Conservation (phyloP, 2,329 filamentous ascomycete genomes). For the Penicillium sp. region DNA sequence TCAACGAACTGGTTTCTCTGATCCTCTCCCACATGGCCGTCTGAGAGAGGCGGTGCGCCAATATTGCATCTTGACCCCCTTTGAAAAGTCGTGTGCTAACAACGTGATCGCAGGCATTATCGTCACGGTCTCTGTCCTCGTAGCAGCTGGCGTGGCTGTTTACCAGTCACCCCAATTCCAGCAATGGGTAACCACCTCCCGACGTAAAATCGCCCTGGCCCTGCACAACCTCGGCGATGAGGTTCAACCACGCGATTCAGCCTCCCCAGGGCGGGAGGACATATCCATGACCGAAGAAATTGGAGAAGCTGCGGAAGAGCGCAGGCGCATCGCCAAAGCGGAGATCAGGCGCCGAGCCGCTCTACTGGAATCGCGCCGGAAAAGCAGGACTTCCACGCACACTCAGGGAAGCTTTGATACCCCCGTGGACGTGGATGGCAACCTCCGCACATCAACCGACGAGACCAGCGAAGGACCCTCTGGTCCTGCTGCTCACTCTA, state of each 20-base stretch:
- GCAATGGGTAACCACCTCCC: conserved; percentile 56
- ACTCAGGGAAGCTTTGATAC: conserved; percentile 37
- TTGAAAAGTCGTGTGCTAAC: conserved; percentile 1
- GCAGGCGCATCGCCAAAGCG: conserved; percentile 39
- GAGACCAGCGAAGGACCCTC: conserved; percentile 7
- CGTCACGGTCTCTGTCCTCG: conserved; percentile 55
- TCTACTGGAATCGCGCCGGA: conserved; percentile 35
- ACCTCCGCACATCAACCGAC: conserved; percentile 18
- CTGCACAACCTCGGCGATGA: conserved; percentile 57
- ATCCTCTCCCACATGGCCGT: background rate
- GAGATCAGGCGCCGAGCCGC: conserved; percentile 42
- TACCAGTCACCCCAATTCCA: conserved; percentile 60
- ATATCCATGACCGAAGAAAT: conserved; percentile 45
- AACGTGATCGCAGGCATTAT: conserved; percentile 48
- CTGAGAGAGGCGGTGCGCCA: conserved; percentile 20
- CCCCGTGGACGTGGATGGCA: conserved; percentile 41
- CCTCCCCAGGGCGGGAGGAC: conserved; percentile 30
- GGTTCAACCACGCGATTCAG: conserved; percentile 44
- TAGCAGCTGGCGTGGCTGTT: conserved; percentile 57
- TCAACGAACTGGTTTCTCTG: background rate
- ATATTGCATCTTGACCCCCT: conserved; percentile 8
- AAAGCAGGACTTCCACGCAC: conserved; percentile 14
- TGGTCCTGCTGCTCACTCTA: conserved; percentile 27
- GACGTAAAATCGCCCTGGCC: conserved; percentile 55
- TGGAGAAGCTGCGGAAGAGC: conserved; percentile 40